Evolutionary conservation across 164 flowering plant species (phyloP).

Genomic region (Magnolia officinalis): DNA sequence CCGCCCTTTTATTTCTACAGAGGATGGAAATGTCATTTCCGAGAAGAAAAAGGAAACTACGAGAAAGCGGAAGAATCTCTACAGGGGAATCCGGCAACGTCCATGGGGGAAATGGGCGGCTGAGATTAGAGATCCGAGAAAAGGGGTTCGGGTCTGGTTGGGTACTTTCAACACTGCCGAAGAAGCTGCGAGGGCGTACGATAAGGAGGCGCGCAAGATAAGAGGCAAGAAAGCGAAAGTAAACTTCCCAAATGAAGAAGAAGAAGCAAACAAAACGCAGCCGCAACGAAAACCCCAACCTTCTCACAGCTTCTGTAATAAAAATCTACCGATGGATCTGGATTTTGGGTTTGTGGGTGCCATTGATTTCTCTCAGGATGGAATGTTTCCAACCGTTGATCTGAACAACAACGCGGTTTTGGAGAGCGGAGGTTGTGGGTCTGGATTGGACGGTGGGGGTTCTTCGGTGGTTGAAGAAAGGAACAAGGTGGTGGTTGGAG

Average conservation of each 20-base stretch:
- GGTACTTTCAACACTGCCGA: constrained; percentile 94
- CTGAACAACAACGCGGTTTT: neutral
- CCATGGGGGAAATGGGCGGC: constrained; percentile 99
- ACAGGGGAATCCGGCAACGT: constrained; percentile 88
- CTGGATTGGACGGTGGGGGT: constrained; percentile 16
- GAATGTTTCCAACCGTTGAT: constrained; percentile 4
- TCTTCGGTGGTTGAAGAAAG: neutral
- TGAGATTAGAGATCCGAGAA: constrained; percentile 91
- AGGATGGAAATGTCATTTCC: constrained; percentile 24
- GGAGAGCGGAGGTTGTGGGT: constrained; percentile 10
- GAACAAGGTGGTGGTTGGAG: neutral
- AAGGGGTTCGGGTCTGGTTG: constrained; percentile 92
- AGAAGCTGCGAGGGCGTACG: constrained; percentile 94
- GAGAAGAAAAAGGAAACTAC: constrained; percentile 26
- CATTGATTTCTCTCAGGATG: constrained; percentile 15
- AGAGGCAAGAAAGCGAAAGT: constrained; percentile 91
- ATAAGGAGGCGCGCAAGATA: constrained; percentile 76
- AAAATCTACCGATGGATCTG: neutral
- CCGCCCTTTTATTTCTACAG: neutral
- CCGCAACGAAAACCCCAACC: constrained; percentile 5
- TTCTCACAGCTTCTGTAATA: neutral
- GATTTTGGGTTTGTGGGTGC: constrained; percentile 18
- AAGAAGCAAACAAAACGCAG: neutral
- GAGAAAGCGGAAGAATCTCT: constrained; percentile 72
- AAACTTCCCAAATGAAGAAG: constrained; percentile 77